Evolutionary conservation across 1,139 yeast genomes (phyloP).

Genomic region (Pneumocystis canis): DNA sequence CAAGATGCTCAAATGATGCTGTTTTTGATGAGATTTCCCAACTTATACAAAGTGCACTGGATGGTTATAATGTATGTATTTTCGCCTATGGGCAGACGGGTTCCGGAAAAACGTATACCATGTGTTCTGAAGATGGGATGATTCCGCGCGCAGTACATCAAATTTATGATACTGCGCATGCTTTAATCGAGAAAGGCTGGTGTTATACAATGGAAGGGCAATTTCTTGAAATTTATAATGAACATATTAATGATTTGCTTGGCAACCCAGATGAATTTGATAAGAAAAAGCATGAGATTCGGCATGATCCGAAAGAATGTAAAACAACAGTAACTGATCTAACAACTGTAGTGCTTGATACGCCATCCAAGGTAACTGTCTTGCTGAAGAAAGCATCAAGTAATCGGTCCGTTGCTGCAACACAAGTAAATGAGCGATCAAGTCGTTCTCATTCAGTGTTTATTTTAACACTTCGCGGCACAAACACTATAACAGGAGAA

Average conservation of each 20-base stretch:
- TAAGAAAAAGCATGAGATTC: conserved; percentile 45
- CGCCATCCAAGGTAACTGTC: conserved; percentile 36
- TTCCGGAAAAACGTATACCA: conserved; percentile 86
- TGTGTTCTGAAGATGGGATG: conserved; percentile 69
- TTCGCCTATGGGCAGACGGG: conserved; percentile 98
- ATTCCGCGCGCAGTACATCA: conserved; percentile 64
- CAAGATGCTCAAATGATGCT: conserved; percentile 38
- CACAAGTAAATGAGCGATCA: conserved; percentile 68
- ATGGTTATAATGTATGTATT: conserved; percentile 84
- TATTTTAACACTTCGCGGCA: conserved; percentile 46
- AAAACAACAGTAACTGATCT: conserved; percentile 50
- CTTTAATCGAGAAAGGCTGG: conserved; percentile 49
- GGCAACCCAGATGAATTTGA: conserved; percentile 23
- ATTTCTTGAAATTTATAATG: conserved; percentile 83
- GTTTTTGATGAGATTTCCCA: conserved; percentile 79
- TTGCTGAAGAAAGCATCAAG: conserved; percentile 42
- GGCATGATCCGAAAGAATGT: conserved; percentile 45
- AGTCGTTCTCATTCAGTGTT: conserved; percentile 63
- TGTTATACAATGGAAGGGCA: conserved; percentile 51
- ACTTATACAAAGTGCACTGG: conserved; percentile 73
- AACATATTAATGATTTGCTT: conserved; percentile 56
- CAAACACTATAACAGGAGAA: conserved; percentile 37
- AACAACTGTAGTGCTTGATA: conserved; percentile 35
- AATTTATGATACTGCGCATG: conserved; percentile 47
- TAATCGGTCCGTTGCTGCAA: conserved; percentile 67